These are phyloP conservation scores for Claviceps sp. DNA, from an alignment of 2,329 filamentous ascomycete genomes.

Conservation along the genomic window DNA sequence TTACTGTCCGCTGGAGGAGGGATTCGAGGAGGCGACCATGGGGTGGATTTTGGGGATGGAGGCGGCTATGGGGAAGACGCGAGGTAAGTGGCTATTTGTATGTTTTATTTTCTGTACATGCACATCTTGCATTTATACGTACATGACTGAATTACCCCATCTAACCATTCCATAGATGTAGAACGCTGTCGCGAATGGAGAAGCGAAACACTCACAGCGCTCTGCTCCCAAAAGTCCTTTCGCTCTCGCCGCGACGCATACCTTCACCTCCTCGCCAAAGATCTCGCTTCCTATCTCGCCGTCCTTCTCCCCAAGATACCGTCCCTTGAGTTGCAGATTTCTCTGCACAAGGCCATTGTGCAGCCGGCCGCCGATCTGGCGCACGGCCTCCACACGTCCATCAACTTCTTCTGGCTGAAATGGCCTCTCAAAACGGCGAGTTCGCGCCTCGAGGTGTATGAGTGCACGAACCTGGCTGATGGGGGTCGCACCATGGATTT, in stretches of 20 bases:
- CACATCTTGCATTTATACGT: too few relatives aligned
- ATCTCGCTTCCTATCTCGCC: conserved; percentile 19
- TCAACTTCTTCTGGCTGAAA: conserved; percentile 22
- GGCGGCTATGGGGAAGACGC: conserved; percentile 16
- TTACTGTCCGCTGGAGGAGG: conserved; percentile 23
- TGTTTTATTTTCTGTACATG: too few relatives aligned
- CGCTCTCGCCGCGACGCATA: conserved; percentile 16
- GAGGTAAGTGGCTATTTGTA: conserved; percentile 7
- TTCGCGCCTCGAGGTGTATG: conserved; percentile 23
- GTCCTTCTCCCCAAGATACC: conserved; percentile 15
- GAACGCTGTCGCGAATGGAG: conserved; percentile 24
- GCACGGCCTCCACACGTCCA: conserved; percentile 22
- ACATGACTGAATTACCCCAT: neutral
- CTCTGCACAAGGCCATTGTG: conserved; percentile 19
- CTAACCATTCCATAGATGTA: conserved; percentile 12
- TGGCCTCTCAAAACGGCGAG: conserved; percentile 23
- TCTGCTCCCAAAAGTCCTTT: conserved; percentile 20
- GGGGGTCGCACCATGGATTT: conserved; percentile 18
- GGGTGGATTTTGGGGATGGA: conserved; percentile 22
- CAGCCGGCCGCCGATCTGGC: conserved; percentile 23
- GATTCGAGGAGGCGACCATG: conserved; percentile 16
- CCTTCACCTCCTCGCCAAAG: conserved; percentile 18
- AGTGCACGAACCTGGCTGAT: conserved; percentile 22
- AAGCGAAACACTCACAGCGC: conserved; percentile 21
- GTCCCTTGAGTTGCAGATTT: conserved; percentile 17